Percentiles rank a stretch among this genome's conserved stretches.
These are phyloP conservation scores for Lumnitzera littorea DNA, from an alignment of 345 rosid species.

Conservation along the genomic window DNA sequence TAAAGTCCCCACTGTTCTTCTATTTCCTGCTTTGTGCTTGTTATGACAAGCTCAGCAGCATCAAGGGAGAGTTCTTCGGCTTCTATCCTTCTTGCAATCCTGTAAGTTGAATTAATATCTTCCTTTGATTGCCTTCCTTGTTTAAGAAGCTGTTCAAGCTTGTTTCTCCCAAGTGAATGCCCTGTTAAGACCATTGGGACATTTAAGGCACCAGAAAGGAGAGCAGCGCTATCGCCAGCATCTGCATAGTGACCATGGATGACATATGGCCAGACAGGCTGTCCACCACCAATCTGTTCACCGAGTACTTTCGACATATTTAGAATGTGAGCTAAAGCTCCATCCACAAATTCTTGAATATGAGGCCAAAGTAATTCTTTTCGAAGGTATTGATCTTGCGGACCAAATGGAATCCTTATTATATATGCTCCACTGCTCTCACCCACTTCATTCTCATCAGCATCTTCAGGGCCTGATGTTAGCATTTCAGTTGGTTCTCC, in stretches of 20 bases:
- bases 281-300: slow-evolving; percentile 78
- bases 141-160: slow-evolving; percentile 92
- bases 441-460: slow-evolving; percentile 54
- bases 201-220: slow-evolving; percentile 87
- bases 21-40: slow-evolving; percentile 91
- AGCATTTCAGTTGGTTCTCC: slow-evolving; percentile 99
- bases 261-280: slow-evolving; percentile 93
- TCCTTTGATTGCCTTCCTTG: slow-evolving; percentile 86
- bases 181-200: slow-evolving; percentile 99
- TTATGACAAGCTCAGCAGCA: slow-evolving; percentile 94
- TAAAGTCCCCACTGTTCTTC: slow-evolving; percentile 99
- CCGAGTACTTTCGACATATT: slow-evolving; percentile 89
- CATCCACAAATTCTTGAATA: slow-evolving; percentile 93
- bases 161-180: slow-evolving; percentile 95
- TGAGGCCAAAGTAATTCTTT: slow-evolving; percentile 89
- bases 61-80: slow-evolving; percentile 91
- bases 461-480: slow-evolving; percentile 54
- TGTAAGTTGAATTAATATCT: slow-evolving; percentile 87
- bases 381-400: slow-evolving; percentile 65
- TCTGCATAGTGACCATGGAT: slow-evolving; percentile 96
- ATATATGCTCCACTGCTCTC: slow-evolving; percentile 97
- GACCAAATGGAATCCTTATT: slow-evolving; percentile 90
- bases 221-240: slow-evolving; percentile 91
- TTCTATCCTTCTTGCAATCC: slow-evolving; percentile 91
- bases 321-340: slow-evolving; percentile 79